Evolutionary conservation across 1,139 yeast species (phyloP).

Genomic region (Sugiyamaella paludigena): DNA sequence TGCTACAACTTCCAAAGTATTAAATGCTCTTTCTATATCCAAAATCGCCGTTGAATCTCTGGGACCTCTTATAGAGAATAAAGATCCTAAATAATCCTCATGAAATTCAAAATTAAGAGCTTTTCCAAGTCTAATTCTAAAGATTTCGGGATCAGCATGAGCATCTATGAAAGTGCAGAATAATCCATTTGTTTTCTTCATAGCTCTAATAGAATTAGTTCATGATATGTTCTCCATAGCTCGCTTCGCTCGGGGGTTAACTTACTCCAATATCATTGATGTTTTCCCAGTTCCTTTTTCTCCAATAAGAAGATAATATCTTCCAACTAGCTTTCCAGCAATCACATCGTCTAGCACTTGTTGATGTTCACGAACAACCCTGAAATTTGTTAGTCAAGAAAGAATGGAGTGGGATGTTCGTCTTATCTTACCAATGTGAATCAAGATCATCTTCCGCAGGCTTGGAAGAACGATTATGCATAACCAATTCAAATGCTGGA

Average conservation of each 20-base stretch:
- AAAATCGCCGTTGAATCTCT: conserved; percentile 79
- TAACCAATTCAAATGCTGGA: conserved; percentile 58
- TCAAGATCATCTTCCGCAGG: conserved; percentile 10
- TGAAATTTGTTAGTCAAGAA: background rate
- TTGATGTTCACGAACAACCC: conserved; percentile 70
- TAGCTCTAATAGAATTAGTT: conserved; percentile 38
- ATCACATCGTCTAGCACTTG: conserved; percentile 61
- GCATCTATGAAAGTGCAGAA: conserved; percentile 77
- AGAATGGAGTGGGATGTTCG: background rate
- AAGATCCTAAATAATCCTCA: conserved; percentile 80
- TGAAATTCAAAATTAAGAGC: conserved; percentile 72
- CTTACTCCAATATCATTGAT: conserved; percentile 57
- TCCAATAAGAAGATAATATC: conserved; percentile 72
- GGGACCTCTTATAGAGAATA: conserved; percentile 82
- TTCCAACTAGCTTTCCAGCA: conserved; percentile 58
- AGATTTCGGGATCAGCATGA: conserved; percentile 82
- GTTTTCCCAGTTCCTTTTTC: conserved; percentile 89
- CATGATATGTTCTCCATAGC: background rate
- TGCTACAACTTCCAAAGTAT: conserved; percentile 72
- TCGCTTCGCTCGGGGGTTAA: background rate
- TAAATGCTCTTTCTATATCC: conserved; percentile 80
- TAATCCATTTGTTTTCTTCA: conserved; percentile 60
- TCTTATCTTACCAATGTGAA: conserved; percentile 33
- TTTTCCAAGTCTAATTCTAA: conserved; percentile 70
- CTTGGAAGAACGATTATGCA: conserved; percentile 45